Evolutionary conservation across 768 basidiomycete genomes (phyloP), one percentile per base, ranked within the genome.

Genomic region (Phylloporus scabripes): DNA sequence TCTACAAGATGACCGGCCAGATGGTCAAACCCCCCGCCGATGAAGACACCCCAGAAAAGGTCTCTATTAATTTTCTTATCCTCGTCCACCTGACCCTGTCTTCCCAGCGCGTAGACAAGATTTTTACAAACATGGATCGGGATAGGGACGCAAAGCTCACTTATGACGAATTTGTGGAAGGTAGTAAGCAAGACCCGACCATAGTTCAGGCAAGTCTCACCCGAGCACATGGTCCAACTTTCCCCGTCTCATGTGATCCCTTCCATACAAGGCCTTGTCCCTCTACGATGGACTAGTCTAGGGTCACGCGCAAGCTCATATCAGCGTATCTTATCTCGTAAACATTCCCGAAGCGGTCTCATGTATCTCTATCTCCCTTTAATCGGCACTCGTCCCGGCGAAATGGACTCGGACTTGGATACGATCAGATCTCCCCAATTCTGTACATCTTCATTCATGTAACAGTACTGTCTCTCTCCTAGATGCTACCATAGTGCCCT

Each of bases 31-130:
- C 98, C 18, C 94, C 96, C n/a, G 75, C 85, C 34, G 96, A 98
- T 65, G 96, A 99, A 70, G 94, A 98, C 72, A 99, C 96, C n/a
- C 95, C 96, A 1, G 93, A 98, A 70, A 99, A 98, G 89, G 94
- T 83, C 45, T 49, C 48, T 59, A 46, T 51, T 49, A 46, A 20
- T 45, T 26, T 38, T 47, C 48, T 49, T 42, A 29, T 44, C 46
- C 39, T 20, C 37, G 43, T 45, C 32, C 43, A 42, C 31, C 53
- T 60, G 40, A 62, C 54, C 23, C 47, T 39, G 50, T 34, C 28
- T 47, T 43, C 24, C 9, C 60, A 98, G 95, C 86, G 96, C 20
- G 96, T 98, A 52, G 90, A 96, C 73, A 99, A 98, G 78, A 98
- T 99, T 55, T 99, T 99, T 74, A 77, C 81, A 49, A 91, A 90